phyloP scores from a whole-genome alignment of 202 grass and related monocot species.

The Panicum virgatum region DNA sequence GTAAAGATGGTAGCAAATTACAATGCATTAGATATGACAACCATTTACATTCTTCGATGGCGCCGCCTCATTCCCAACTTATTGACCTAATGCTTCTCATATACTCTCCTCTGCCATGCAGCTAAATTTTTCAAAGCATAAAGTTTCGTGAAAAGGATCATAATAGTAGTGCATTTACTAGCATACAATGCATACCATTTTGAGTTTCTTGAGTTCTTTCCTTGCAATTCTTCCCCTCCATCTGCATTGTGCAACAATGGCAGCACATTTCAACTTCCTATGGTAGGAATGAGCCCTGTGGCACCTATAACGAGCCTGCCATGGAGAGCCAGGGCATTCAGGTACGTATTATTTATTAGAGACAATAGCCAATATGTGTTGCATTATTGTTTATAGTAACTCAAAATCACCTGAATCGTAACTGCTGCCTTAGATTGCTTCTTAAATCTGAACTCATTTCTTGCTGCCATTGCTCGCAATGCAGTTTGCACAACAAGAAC shows the following conservation, averaged over 20 bases:
- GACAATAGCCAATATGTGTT: background rate
- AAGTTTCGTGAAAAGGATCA: background rate
- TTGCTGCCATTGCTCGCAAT: constrained; percentile 84
- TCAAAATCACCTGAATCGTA: constrained; percentile 71
- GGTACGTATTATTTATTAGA: constrained; percentile 24
- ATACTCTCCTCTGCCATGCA: background rate
- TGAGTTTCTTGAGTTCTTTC: constrained; percentile 95
- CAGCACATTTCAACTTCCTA: constrained; percentile 73
- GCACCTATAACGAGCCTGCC: constrained; percentile 82
- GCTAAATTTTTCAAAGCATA: background rate
- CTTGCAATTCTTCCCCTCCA: constrained; percentile 91
- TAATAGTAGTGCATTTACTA: constrained; percentile 19
- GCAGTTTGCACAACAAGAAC: constrained; percentile 81
- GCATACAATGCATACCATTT: constrained; percentile 74
- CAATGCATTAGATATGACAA: constrained; percentile 34
- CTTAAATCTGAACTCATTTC: constrained; percentile 82
- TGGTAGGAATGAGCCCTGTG: constrained; percentile 74
- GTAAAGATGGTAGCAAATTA: constrained; percentile 30
- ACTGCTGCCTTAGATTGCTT: constrained; percentile 72
- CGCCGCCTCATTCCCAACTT: background rate
- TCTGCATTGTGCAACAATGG: constrained; percentile 90
- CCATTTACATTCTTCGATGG: background rate
- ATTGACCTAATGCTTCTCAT: constrained; percentile 19
- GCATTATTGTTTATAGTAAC: constrained; percentile 22
- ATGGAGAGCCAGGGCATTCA: constrained; percentile 36